phyloP scores from a whole-genome alignment of 495 filamentous ascomycete genomes.

The Podospora fimiseda region DNA sequence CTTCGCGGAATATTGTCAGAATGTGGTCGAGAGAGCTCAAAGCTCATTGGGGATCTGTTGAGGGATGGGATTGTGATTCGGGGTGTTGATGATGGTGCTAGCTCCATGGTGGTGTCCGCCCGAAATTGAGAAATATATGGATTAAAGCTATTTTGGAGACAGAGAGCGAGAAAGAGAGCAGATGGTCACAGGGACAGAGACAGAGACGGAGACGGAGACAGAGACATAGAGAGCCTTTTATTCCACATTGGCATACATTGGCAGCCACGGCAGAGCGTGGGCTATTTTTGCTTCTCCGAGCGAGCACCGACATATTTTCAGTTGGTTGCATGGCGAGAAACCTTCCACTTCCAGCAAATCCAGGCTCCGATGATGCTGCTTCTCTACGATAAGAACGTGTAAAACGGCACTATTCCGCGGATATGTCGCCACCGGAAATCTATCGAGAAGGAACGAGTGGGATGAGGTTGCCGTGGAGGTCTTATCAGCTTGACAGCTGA shows the following conservation, averaged over 20 bases:
- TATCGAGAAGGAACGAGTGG: neutral
- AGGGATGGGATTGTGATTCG: neutral
- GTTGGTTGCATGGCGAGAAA: neutral
- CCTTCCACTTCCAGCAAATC: neutral
- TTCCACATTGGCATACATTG: too few relatives aligned
- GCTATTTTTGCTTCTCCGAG: slow-evolving; percentile 2
- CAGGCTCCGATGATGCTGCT: neutral
- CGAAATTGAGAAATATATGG: too few relatives aligned
- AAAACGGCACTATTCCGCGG: slow-evolving; percentile 14
- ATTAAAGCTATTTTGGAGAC: too few relatives aligned
- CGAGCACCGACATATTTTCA: neutral
- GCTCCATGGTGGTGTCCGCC: slow-evolving; percentile 19
- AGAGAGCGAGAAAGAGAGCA: too few relatives aligned
- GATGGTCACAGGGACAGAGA: too few relatives aligned
- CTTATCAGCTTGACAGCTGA: slow-evolving; percentile 21
- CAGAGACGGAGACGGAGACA: too few relatives aligned
- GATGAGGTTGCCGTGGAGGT: neutral
- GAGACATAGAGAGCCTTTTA: neutral
- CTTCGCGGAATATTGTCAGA: neutral
- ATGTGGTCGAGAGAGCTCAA: neutral
- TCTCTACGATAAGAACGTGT: neutral
- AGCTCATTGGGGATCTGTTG: neutral
- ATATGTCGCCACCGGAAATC: slow-evolving; percentile 5
- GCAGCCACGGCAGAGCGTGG: neutral
- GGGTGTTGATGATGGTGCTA: slow-evolving; percentile 6